A percentile compares a stretch with the other conserved stretches of the same genome.
Evolutionary conservation across 176 grass and related monocot species (phyloP).

Genomic region (Olyra latifolia): DNA sequence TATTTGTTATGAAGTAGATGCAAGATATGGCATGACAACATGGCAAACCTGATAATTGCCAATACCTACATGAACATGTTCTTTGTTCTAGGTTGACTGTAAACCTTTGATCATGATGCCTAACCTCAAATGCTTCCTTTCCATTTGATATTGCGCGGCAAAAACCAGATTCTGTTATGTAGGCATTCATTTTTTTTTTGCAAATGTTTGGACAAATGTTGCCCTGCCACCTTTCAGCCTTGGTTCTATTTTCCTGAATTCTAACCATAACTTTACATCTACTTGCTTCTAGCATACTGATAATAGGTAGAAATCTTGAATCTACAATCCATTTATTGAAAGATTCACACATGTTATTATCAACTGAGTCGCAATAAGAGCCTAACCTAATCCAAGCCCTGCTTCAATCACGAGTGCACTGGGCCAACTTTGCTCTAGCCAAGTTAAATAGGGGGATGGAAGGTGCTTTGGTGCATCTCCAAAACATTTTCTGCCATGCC

Average conservation of each 20-base stretch:
- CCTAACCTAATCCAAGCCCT: background rate
- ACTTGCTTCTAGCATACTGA: background rate
- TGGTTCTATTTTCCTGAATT: background rate
- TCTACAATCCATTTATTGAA: background rate
- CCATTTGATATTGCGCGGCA: no score
- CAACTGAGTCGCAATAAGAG: background rate
- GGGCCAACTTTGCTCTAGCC: no score
- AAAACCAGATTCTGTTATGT: no score
- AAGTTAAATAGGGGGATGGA: no score
- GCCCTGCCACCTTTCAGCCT: no score
- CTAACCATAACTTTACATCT: background rate
- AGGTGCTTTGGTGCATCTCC: no score
- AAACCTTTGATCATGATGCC: background rate
- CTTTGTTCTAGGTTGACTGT: fast-evolving
- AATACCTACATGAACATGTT: background rate
- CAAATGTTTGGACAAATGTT: no score
- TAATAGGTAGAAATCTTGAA: background rate
- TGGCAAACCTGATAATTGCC: background rate
- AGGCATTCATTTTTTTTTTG: background rate
- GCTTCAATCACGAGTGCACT: background rate
- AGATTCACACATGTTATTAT: background rate
- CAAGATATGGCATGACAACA: background rate
- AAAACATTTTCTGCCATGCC: no score
- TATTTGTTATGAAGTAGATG: background rate
- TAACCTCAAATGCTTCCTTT: no score